phyloP scores from a whole-genome alignment of 106 monocot species.

The Dioscorea alata region DNA sequence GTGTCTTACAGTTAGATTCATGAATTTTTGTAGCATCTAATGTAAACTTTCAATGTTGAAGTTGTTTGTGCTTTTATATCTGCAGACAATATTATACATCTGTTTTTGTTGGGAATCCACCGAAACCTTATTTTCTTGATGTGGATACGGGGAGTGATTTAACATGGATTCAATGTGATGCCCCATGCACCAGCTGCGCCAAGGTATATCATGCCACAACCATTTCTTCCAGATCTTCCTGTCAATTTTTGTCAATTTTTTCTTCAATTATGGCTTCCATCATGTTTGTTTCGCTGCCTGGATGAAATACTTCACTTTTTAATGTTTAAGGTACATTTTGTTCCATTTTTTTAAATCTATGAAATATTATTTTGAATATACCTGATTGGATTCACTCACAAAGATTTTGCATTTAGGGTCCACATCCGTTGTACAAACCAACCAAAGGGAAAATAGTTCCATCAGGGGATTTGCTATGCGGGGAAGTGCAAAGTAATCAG shows the following conservation, averaged over 20 bases:
- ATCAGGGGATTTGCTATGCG: slow-evolving; percentile 51
- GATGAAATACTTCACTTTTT: no score
- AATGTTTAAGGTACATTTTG: no score
- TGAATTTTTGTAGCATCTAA: background rate
- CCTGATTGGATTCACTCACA: no score
- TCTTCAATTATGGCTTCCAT: no score
- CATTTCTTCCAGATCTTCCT: no score
- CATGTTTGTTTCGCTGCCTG: no score
- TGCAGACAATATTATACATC: slow-evolving; percentile 85
- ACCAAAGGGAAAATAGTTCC: slow-evolving; percentile 57
- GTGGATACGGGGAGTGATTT: slow-evolving; percentile 92
- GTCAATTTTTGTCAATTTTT: no score
- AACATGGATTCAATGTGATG: slow-evolving; percentile 97
- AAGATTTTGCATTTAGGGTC: slow-evolving; percentile 34
- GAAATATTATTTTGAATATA: no score
- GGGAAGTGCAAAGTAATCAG: slow-evolving; percentile 62
- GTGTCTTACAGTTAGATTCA: background rate
- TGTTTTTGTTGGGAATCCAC: slow-evolving; percentile 77
- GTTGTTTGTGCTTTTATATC: background rate
- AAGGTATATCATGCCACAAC: slow-evolving; percentile 40
- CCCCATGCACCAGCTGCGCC: slow-evolving; percentile 82
- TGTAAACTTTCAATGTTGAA: background rate
- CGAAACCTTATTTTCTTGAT: slow-evolving; percentile 77
- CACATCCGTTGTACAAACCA: slow-evolving; percentile 82
- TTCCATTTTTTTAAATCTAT: no score